Evolutionary conservation across 2,329 filamentous ascomycete species (phyloP), one percentile per base, ranked within the genome.

Genomic region (Sphaerulina vaccinii): DNA sequence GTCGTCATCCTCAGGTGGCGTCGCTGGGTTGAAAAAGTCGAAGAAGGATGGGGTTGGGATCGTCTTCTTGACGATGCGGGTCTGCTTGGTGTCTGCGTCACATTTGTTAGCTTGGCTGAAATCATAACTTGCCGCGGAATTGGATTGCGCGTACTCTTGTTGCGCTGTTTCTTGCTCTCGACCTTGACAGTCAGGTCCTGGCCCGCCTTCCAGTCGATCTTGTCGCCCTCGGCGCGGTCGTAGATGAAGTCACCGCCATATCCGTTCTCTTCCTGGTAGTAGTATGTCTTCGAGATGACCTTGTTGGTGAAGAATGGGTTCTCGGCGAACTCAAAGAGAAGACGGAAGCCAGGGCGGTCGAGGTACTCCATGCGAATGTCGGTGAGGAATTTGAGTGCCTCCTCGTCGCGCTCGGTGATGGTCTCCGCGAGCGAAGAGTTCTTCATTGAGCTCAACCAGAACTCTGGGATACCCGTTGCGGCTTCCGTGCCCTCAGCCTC

Each of bases 401-500:
- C 85, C 82, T 99, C 93, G 70, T 99, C 93, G 61, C 90, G 88
- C 67, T 97, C 93, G 66, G 93, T 99, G 71, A 99, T 96, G 84
- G 96, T 96, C 76, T 99, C 95, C 51, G 92, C 90, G 51, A 99
- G 85, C 23, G 91, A 95, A 73, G 96, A 92, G 80, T 99, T 99
- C 83, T 99, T 99, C 92, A 99, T 97, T 64, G 95, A 92, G 56
- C 92, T 96, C 44, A 99, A 81, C 93, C 93, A 99, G 82, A 99
- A 99, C 76, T 99, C 93, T 58, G 93, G 93, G 58, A 99, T 96
- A 73, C 93, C 93, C 66, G 84, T 79, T 60, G 86, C 75, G 50
- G 78, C 71, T 53, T 75, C 71, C 27, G 75, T 70, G 58, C 80
- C 75, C 51, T 75, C 72, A 39, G 78, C 69, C 62, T 82, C 77